Evolutionary conservation across 352 stramenopile genomes (phyloP), one percentile per base, ranked within the genome.

Genomic region (Phytophthora tentaculata): DNA sequence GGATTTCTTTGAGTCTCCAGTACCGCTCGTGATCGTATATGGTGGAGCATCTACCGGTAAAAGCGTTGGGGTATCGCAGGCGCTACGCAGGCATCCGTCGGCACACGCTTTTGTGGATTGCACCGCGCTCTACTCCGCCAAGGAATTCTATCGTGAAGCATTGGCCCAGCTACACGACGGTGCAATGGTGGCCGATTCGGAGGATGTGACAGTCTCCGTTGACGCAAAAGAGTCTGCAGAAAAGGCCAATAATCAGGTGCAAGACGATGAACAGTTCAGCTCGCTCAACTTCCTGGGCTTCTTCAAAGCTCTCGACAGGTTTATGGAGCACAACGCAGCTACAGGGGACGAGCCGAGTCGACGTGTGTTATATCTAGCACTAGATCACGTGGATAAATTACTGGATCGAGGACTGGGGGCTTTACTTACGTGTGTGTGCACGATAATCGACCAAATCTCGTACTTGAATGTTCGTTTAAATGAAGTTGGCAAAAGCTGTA

Each of bases 41-140:
- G 87, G 87, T 20, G 83, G 80, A 32, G 84, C 86, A 24, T 92
- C 85, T 12, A 89, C 84, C n/a, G 87, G 87, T 51, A 95, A 95
- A 65, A 91, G 81, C 50, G 51, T 80, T 52, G 76, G 73, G n/a
- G 79, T 94, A 51, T 69, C 73, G 20, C 73, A 80, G 22, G 69
- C 64, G 13, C 56, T 93, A 53, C 67, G 63, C 12, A 50, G 49
- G 12, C 65, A 84, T 43, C 58, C 74, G 19, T 49, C 69, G 19
- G 56, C 74, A 9, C 81, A 84, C 63, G 82, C 79, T 3, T 65
- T 91, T 45, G 76, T 95, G 23, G 84, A 95, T 68, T 91, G 85
- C 65, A 90, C 81, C 9, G 84, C 73, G 26, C 67, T 94, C 8
- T 90, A 86, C 67, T 79, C 75, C 17, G 77, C 77, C 53, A 79